These are phyloP conservation scores for Chlamydomonas sp. DNA, from an alignment of 139 green algal genomes.

Conservation along the genomic window DNA sequence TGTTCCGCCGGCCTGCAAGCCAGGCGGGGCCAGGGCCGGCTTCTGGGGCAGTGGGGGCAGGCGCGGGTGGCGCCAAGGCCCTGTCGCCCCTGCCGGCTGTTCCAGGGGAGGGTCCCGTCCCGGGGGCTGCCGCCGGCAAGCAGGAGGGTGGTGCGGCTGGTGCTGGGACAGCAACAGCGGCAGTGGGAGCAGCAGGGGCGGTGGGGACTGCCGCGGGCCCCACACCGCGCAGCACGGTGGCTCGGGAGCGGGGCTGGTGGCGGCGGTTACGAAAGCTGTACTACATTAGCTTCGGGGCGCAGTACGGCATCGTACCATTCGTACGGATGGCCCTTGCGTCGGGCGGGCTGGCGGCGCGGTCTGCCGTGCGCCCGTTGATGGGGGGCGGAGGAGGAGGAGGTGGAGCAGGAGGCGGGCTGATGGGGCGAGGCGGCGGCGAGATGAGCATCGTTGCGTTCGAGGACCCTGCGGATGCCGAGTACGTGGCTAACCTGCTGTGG, in stretches of 20 bases:
- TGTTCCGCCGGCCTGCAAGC: too few relatives aligned
- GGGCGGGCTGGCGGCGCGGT: background rate
- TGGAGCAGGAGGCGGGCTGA: background rate
- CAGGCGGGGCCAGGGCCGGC: too few relatives aligned
- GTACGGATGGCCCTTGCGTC: background rate
- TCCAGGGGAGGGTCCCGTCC: too few relatives aligned
- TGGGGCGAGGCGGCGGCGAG: background rate
- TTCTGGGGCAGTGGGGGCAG: background rate
- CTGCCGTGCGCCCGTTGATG: background rate
- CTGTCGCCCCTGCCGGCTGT: background rate
- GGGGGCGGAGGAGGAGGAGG: too few relatives aligned
- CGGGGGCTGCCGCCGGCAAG: too few relatives aligned
- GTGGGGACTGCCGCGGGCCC: too few relatives aligned
- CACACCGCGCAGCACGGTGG: too few relatives aligned
- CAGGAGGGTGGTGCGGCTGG: background rate
- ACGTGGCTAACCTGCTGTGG: slow-evolving; percentile 33
- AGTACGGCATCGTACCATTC: slow-evolving; percentile 47
- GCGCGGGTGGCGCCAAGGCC: too few relatives aligned
- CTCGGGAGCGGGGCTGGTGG: slow-evolving; percentile 38
- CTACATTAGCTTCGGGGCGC: slow-evolving; percentile 51
- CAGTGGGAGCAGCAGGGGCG: background rate
- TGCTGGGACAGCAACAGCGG: too few relatives aligned
- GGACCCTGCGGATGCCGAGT: slow-evolving; percentile 45
- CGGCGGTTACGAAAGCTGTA: slow-evolving; percentile 24
- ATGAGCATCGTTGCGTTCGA: slow-evolving; percentile 38